Percentiles rank a stretch among this genome's conserved stretches.
Conservation (phyloP, 2,329 filamentous ascomycete species). For the Neophaeococcomyces aloes region DNA sequence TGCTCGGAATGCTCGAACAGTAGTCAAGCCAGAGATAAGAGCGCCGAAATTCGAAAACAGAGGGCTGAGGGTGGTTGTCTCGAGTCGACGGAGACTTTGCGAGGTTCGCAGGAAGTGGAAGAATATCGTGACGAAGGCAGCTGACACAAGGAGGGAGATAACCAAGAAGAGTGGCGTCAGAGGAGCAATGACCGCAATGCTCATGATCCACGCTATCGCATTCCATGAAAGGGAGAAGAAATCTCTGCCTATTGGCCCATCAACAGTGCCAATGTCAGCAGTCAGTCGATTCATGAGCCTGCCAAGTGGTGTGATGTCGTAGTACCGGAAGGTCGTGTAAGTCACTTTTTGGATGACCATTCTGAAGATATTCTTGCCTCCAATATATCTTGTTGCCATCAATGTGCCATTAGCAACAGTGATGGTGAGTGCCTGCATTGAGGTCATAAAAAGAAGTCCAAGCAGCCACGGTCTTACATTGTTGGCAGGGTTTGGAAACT, state of each 20-base stretch:
- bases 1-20: slow-evolving; percentile 71
- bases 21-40: slow-evolving; percentile 72
- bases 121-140: slow-evolving; percentile 64
- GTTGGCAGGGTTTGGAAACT: slow-evolving; percentile 54
- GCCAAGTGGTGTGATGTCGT: slow-evolving; percentile 80
- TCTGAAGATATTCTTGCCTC: slow-evolving; percentile 64
- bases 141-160: slow-evolving; percentile 58
- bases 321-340: slow-evolving; percentile 76
- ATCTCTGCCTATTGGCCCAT: slow-evolving; percentile 70
- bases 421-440: slow-evolving; percentile 49
- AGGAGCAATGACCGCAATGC: slow-evolving; percentile 65
- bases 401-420: slow-evolving; percentile 56
- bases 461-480: slow-evolving; percentile 66
- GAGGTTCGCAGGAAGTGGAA: slow-evolving; percentile 68
- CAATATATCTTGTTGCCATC: slow-evolving; percentile 66
- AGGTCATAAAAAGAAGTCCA: slow-evolving; percentile 57
- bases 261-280: slow-evolving; percentile 78
- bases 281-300: slow-evolving; percentile 87
- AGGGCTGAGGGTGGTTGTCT: slow-evolving; percentile 81
- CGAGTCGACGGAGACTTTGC: slow-evolving; percentile 69
- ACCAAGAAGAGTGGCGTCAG: slow-evolving; percentile 67
- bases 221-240: slow-evolving; percentile 62
- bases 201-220: slow-evolving; percentile 59
- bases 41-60: slow-evolving; percentile 89
- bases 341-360: slow-evolving; percentile 63